These are phyloP conservation scores for Quercus rubra DNA, from an alignment of 306 rosid genomes.

Conservation along the genomic window DNA sequence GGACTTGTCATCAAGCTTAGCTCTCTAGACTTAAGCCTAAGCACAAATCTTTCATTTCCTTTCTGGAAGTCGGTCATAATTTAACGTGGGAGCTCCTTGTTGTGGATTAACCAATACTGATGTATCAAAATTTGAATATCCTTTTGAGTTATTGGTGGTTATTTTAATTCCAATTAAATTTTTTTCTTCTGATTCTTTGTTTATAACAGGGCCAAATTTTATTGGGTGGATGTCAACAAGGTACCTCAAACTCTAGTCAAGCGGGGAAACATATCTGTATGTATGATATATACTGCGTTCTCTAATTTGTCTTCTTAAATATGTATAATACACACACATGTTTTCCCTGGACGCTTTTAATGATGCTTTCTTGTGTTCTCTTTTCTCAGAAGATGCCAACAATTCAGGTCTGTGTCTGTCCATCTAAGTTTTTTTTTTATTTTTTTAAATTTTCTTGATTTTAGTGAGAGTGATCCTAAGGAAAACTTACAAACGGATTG, in stretches of 20 bases:
- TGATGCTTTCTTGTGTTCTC: neutral
- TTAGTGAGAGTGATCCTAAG: neutral
- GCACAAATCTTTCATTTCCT: neutral
- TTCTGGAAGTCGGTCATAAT: neutral
- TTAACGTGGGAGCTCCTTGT: neutral
- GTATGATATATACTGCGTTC: constrained; percentile 11
- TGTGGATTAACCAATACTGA: neutral
- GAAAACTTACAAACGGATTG: neutral
- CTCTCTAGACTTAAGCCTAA: neutral
- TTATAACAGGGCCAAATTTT: constrained; percentile 56
- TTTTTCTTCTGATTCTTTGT: neutral
- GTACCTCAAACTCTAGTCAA: constrained; percentile 81
- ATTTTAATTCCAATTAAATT: neutral
- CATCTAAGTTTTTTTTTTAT: neutral
- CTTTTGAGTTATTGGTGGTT: neutral
- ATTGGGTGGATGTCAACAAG: constrained; percentile 82
- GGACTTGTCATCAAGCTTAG: neutral
- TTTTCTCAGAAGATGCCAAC: constrained; percentile 91
- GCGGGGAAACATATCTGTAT: constrained; percentile 80
- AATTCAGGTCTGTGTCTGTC: constrained; percentile 77
- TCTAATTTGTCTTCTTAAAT: neutral
- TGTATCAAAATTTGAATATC: neutral
- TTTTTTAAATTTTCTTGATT: neutral
- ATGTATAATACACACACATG: neutral
- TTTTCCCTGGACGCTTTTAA: neutral